phyloP scores from a whole-genome alignment of 2,329 filamentous ascomycete species.

The Fusarium floridanum region DNA sequence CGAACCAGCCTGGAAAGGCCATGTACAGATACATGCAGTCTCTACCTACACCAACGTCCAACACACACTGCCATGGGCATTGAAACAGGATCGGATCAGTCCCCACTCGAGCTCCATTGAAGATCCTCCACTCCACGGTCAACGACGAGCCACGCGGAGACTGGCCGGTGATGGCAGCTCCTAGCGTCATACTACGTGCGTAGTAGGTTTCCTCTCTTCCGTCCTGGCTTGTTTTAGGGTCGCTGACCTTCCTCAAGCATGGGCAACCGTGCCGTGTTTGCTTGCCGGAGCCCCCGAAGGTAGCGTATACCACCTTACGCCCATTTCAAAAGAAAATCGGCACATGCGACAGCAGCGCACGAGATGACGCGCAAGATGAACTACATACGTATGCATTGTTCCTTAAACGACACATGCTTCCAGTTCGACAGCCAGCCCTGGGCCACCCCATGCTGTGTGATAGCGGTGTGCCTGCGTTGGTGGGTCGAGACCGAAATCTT shows the following conservation, averaged over 20 bases:
- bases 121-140: constrained; percentile 33
- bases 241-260: neutral
- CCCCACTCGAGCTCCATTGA: constrained; percentile 37
- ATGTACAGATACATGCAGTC: constrained; percentile 25
- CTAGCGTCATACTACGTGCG: constrained; percentile 18
- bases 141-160: constrained; percentile 35
- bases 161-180: constrained; percentile 27
- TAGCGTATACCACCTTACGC: neutral
- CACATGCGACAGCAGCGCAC: neutral
- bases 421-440: neutral
- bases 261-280: neutral
- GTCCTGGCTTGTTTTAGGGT: constrained; percentile 1
- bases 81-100: constrained; percentile 30
- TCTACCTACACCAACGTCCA: neutral
- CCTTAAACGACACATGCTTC: constrained; percentile 8
- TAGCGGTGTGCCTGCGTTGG: constrained; percentile 19
- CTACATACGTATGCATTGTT: constrained; percentile 9
- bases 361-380: constrained; percentile 7
- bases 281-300: constrained; percentile 5
- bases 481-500: constrained; percentile 17
- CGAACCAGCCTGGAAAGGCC: neutral
- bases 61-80: constrained; percentile 15
- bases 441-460: neutral
- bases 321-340: neutral
- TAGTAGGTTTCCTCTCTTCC: constrained; percentile 24